These are phyloP conservation scores for Biscutella laevigata DNA, from an alignment of 441 rosid species.

Conservation along the genomic window DNA sequence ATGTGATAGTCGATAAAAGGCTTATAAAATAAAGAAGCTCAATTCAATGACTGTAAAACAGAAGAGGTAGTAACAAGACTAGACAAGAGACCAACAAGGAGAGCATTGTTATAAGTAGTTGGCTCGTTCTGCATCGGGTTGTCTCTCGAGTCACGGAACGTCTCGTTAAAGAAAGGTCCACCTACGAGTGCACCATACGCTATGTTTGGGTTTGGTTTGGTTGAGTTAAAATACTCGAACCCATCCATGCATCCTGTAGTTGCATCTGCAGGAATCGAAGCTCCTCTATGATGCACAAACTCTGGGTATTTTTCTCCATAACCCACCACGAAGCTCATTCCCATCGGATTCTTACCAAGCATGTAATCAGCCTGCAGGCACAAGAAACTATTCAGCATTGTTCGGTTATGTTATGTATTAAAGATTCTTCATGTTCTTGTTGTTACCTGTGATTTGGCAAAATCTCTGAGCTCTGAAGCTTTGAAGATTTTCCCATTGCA, in stretches of 20 bases:
- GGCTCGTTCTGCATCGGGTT: conserved; percentile 86
- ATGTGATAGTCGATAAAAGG: conserved; percentile 2
- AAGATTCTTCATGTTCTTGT: neutral
- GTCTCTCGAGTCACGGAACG: conserved; percentile 59
- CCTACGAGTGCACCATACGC: conserved; percentile 85
- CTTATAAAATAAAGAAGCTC: neutral
- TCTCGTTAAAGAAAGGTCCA: conserved; percentile 81
- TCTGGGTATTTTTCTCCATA: conserved; percentile 78
- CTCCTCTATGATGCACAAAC: conserved; percentile 90
- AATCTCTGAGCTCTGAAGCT: conserved; percentile 77
- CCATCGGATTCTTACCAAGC: conserved; percentile 67
- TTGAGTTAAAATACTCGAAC: conserved; percentile 59
- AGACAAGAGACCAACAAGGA: conserved; percentile 78
- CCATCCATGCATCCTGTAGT: conserved; percentile 68
- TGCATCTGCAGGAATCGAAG: conserved; percentile 80
- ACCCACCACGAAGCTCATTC: conserved; percentile 81
- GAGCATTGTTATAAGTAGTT: conserved; percentile 83
- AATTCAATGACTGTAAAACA: conserved; percentile 47
- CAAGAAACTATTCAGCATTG: neutral
- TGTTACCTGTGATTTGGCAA: conserved; percentile 79
- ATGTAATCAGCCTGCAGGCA: conserved; percentile 81
- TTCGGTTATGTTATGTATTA: neutral
- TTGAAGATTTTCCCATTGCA: conserved; percentile 54
- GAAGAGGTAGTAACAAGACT: conserved; percentile 83
- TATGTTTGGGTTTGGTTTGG: conserved; percentile 67